Percentiles rank a stretch among this genome's conserved stretches.
These are phyloP conservation scores for Mycena maculata DNA, from an alignment of 768 basidiomycete genomes.

Conservation along the genomic window DNA sequence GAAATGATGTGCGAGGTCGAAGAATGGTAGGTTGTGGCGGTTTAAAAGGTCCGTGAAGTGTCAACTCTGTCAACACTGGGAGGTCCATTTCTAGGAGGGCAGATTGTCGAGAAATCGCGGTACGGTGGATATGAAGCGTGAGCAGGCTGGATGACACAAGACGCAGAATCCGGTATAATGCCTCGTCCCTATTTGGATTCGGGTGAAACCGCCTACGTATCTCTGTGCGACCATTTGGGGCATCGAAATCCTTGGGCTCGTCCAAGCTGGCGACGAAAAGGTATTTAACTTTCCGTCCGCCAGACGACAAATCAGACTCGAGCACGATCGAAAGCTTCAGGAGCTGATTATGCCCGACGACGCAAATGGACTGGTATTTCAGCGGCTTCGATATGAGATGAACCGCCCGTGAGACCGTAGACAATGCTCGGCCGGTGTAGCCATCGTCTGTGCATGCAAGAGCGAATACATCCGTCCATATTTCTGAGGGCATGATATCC, in stretches of 20 bases:
- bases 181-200: neutral
- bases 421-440: conserved; percentile 17
- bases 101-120: conserved; percentile 2
- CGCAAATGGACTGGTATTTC: conserved; percentile 21
- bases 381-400: conserved; percentile 12
- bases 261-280: conserved; percentile 16
- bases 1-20: conserved; percentile 3
- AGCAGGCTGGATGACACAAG: conserved; percentile 16
- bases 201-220: neutral
- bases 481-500: conserved; percentile 13
- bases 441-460: conserved; percentile 23
- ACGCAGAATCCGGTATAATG: conserved; percentile 7
- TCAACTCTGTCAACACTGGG: conserved; percentile 2
- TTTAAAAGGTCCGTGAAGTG: conserved; percentile 15
- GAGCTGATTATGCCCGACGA: conserved; percentile 7
- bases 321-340: neutral
- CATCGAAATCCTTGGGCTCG: neutral
- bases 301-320: neutral
- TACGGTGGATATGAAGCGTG: conserved; percentile 14
- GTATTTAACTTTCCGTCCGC: conserved; percentile 14
- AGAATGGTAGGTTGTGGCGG: neutral
- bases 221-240: neutral
- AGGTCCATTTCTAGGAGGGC: conserved; percentile 10
- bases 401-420: conserved; percentile 12
- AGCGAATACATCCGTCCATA: conserved; percentile 12